Evolutionary conservation across 2,329 filamentous ascomycete species (phyloP).

Genomic region (Aspergillus brunneoviolaceus): DNA sequence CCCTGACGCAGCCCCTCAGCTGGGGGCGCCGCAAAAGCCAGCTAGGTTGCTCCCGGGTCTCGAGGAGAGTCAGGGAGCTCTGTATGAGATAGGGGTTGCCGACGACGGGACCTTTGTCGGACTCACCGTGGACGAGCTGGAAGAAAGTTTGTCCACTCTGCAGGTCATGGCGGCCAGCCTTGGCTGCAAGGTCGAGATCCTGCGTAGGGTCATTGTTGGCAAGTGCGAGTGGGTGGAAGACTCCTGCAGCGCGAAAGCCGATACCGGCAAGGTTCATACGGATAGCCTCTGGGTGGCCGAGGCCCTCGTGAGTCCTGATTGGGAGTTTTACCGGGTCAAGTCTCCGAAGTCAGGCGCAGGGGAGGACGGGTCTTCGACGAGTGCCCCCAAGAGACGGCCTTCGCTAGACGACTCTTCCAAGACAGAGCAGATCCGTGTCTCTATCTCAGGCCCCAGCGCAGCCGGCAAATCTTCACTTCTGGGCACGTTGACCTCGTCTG

Average conservation of each 20-base stretch:
- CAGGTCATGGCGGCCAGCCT: constrained; percentile 89
- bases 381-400: constrained; percentile 1
- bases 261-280: constrained; percentile 28
- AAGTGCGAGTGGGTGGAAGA: constrained; percentile 63
- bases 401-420: constrained; percentile 43
- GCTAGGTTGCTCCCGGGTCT: constrained; percentile 67
- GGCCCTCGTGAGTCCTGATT: constrained; percentile 76
- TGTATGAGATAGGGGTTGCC: constrained; percentile 95
- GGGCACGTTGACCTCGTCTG: constrained; percentile 83
- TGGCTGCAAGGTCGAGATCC: constrained; percentile 78
- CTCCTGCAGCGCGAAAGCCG: constrained; percentile 17
- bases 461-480: constrained; percentile 91
- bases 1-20: constrained; percentile 61
- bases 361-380: constrained; percentile 3
- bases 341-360: constrained; percentile 6
- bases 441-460: constrained; percentile 82
- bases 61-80: constrained; percentile 86
- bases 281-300: constrained; percentile 83
- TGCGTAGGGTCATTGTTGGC: constrained; percentile 80
- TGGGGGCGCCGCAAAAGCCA: constrained; percentile 56
- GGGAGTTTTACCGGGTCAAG: constrained; percentile 46
- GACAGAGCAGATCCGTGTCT: constrained; percentile 78
- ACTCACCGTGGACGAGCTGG: constrained; percentile 83
- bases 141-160: constrained; percentile 83
- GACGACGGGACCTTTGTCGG: constrained; percentile 92